Conservation (phyloP, 2,329 filamentous ascomycete species). For the Incumbomyces delicatus region DNA sequence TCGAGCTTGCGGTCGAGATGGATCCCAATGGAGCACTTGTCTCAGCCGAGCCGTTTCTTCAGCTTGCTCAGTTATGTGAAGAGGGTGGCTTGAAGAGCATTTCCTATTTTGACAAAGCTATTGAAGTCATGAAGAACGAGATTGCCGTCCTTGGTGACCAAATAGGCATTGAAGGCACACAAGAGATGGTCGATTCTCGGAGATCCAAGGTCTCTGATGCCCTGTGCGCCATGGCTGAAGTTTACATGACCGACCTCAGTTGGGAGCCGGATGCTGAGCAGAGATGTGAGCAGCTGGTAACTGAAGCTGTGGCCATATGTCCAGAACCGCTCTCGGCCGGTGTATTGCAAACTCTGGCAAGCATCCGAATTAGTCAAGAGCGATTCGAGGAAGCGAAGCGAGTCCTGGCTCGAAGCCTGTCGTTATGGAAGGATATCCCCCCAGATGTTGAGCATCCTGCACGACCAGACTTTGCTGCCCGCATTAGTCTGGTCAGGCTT, state of each 20-base stretch:
- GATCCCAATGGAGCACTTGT: conserved; percentile 65
- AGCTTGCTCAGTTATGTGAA: conserved; percentile 78
- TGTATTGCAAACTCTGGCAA: conserved; percentile 91
- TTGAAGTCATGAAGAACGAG: conserved; percentile 55
- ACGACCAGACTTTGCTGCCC: conserved; percentile 76
- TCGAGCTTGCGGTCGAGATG: conserved; percentile 61
- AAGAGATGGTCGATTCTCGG: conserved; percentile 52
- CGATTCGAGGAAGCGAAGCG: conserved; percentile 68
- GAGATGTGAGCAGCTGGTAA: conserved; percentile 78
- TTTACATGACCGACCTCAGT: conserved; percentile 97
- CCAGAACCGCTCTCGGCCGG: conserved; percentile 60
- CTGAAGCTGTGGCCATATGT: conserved; percentile 77
- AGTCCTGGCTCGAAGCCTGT: conserved; percentile 69
- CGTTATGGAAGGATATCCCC: conserved; percentile 70
- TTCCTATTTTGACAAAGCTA: conserved; percentile 54
- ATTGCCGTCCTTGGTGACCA: conserved; percentile 24
- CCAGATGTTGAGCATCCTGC: conserved; percentile 53
- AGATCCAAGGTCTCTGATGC: conserved; percentile 75
- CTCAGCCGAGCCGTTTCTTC: conserved; percentile 83
- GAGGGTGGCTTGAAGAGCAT: conserved; percentile 52
- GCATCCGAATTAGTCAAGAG: conserved; percentile 81
- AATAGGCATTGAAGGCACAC: conserved; percentile 24
- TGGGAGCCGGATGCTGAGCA: conserved; percentile 82
- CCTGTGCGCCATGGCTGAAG: conserved; percentile 88
- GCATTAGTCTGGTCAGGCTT: conserved; percentile 73